Base-by-base conservation (phyloP, 352 stramenopile species). In the Globisporangium spiculum region DNA sequence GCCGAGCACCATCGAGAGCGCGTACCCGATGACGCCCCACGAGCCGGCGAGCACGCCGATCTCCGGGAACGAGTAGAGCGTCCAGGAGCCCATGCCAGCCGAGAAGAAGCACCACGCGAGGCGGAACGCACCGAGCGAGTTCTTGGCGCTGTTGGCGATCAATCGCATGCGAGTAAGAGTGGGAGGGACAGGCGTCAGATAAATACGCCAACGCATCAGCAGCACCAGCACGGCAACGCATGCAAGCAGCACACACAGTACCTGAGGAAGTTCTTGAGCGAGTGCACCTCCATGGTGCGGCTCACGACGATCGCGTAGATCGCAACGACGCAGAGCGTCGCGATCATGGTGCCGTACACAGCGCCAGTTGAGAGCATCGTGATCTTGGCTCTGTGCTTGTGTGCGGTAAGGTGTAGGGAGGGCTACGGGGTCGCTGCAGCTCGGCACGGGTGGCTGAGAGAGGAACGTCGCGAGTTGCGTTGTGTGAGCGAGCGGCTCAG, bases 51-150 rank as follows among this genome's bases (percentile, higher is more conserved):
- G 55, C 46, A 92, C 84, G 20, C 84, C 86, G 72, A 92, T 92
- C 66, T 91, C 72, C 8, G 86, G 86, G 75, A 88, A 94, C 44
- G 84, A 83, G 61, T 85, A 94, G 30, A 94, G 75, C 26, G 86
- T 88, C 75, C 84, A 91, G 12, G 84, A 90, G 65, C 86, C 86
- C 72, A 91, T 91, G 57, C 82, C 81, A 22, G 86, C 81, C 12
- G 86, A 81, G 70, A 94, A 94, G 61, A 94, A 85, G 67, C 86
- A 91, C 82, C 82, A 94, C n/a, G 76, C 86, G 16, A 92, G 75
- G 26, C 77, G 78, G 46, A 89, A 67, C 1, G 84, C 64, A 9
- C 63, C 77, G 24, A 82, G 81, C 24, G 82, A 85, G 71, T 92
- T 91, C 69, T 89, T 92, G 26, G 86, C 86, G 63, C 83, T 90